A percentile compares a stretch with the other conserved stretches of the same genome.
phyloP scores from a whole-genome alignment of 2,329 filamentous ascomycete species.

The Talaromyces sp. region DNA sequence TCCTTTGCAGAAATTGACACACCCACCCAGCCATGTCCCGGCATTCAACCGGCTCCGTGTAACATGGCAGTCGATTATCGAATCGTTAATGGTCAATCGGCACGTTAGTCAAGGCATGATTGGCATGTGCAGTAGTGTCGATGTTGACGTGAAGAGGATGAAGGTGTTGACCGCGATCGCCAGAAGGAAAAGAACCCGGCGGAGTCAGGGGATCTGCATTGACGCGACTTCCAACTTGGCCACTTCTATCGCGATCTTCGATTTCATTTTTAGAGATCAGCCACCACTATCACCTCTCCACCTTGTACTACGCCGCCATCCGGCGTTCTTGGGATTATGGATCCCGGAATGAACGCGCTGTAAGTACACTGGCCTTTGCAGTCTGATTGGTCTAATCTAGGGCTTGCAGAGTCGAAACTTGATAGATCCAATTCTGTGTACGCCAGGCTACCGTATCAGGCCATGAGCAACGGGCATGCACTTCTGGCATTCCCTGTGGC shows the following conservation, averaged over 20 bases:
- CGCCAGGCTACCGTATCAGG: not conserved
- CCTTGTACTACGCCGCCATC: not conserved
- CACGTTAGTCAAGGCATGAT: not conserved
- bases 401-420: slow-evolving; percentile 1
- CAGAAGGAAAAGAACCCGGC: not conserved
- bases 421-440: slow-evolving; percentile 17
- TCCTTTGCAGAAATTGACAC: not conserved
- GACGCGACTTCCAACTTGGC: not conserved
- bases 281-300: not conserved
- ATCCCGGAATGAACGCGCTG: not conserved
- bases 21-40: not conserved
- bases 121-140: not conserved
- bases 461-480: not conserved
- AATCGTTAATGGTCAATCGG: not conserved
- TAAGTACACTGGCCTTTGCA: not conserved
- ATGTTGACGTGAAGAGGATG: not conserved
- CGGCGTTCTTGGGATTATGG: not conserved
- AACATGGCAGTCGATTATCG: not conserved
- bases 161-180: not conserved
- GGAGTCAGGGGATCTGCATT: not conserved
- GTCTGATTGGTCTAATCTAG: not conserved
- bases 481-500: slow-evolving; percentile 5
- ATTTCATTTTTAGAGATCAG: not conserved
- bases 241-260: not conserved
- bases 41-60: not conserved